These are phyloP conservation scores for Pestalotiopsis fici DNA, from an alignment of 2,329 filamentous ascomycete species.

Conservation along the genomic window DNA sequence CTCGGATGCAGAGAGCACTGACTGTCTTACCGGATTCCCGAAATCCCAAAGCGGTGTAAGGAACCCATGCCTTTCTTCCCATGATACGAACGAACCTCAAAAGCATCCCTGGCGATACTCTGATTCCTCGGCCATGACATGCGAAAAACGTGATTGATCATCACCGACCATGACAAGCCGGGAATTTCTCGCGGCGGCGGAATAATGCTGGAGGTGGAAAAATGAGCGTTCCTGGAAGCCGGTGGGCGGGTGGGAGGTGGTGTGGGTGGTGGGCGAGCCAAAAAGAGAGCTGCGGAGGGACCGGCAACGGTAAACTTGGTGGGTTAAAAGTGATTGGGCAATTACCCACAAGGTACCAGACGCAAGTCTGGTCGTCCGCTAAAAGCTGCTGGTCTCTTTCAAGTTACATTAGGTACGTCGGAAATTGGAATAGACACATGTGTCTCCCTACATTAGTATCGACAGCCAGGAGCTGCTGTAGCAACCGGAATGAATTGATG, in stretches of 20 bases:
- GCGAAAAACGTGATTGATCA: background rate
- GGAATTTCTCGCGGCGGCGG: background rate
- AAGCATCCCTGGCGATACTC: too few species aligned
- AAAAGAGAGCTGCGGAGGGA: background rate
- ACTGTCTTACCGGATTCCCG: background rate
- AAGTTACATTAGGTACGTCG: background rate
- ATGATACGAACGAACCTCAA: background rate
- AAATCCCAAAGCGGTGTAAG: background rate
- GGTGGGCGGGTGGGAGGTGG: background rate
- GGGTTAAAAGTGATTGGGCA: background rate
- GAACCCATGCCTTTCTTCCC: background rate
- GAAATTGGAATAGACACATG: too few species aligned
- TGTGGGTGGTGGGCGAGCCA: background rate
- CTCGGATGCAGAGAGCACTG: background rate
- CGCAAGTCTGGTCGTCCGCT: background rate
- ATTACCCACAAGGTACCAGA: too few species aligned
- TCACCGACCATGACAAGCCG: background rate
- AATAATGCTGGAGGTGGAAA: conserved; percentile 7
- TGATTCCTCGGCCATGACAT: too few species aligned
- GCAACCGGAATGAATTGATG: too few species aligned
- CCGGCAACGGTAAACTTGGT: background rate
- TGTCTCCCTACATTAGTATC: too few species aligned
- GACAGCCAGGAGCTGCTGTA: too few species aligned
- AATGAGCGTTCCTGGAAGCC: background rate
- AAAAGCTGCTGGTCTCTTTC: background rate